Percentiles rank a stretch among this genome's conserved stretches.
Conservation (phyloP, 23 red algal genomes). For the Gracilaria gracilis region DNA sequence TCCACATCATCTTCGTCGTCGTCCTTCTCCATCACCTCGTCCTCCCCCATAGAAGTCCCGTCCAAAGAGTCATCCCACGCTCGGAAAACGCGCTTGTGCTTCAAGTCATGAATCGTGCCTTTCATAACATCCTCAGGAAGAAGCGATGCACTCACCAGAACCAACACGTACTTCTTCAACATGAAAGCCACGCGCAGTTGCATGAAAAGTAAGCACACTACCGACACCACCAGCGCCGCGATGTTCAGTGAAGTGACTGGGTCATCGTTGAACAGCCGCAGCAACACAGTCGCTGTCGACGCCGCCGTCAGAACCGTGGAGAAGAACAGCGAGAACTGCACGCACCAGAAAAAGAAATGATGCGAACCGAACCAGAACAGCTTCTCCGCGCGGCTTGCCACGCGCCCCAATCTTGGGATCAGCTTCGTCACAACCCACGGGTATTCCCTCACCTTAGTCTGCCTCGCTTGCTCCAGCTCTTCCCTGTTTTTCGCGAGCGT, state of each 20-base stretch:
- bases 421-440: slow-evolving; percentile 52
- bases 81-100: slow-evolving; percentile 15
- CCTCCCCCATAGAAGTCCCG: neutral
- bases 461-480: slow-evolving; percentile 7
- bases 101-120: slow-evolving; percentile 34
- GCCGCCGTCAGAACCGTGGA: slow-evolving; percentile 56
- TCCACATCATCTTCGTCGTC: slow-evolving; percentile 21
- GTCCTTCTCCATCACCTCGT: slow-evolving; percentile 26
- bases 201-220: slow-evolving; percentile 49
- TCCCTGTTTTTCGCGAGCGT: slow-evolving; percentile 19
- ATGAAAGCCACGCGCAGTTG: slow-evolving; percentile 45
- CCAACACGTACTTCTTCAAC: slow-evolving; percentile 64
- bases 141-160: slow-evolving; percentile 51
- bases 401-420: slow-evolving; percentile 55
- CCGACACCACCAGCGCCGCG: slow-evolving; percentile 43
- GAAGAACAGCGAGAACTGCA: slow-evolving; percentile 72
- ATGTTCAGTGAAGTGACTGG: slow-evolving; percentile 2
- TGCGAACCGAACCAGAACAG: slow-evolving; percentile 76
- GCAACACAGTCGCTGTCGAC: slow-evolving; percentile 16
- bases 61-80: neutral
- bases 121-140: slow-evolving; percentile 45
- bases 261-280: slow-evolving; percentile 2
- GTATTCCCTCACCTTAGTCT: slow-evolving; percentile 20
- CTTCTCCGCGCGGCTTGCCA: slow-evolving; percentile 65
- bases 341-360: slow-evolving; percentile 71